Conservation (phyloP, 495 filamentous ascomycete genomes). For the Penicillium simplicissimum region DNA sequence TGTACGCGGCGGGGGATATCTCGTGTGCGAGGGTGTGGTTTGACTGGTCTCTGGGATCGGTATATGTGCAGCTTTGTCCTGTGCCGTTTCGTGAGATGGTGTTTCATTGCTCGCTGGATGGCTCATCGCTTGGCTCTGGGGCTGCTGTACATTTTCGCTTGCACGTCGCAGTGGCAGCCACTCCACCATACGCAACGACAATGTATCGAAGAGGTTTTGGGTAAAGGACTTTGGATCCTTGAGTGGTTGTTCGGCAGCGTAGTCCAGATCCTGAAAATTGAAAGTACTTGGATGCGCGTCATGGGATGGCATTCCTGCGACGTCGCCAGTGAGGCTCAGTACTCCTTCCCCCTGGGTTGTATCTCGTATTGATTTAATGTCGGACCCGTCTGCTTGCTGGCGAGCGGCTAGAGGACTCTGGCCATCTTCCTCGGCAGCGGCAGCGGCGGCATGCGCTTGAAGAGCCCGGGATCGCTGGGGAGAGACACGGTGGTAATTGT, state of each 20-base stretch:
- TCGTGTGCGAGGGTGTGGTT: conserved; percentile 1
- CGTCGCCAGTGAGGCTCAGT: not conserved
- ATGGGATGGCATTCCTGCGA: not conserved
- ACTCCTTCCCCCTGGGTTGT: not conserved
- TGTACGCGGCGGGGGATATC: conserved; percentile 29
- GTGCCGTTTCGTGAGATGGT: conserved; percentile 18
- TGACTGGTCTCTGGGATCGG: conserved; percentile 11
- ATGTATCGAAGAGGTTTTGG: conserved; percentile 77
- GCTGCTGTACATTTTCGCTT: conserved; percentile 21
- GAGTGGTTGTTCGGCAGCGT: conserved; percentile 47
- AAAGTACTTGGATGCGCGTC: conserved; percentile 11
- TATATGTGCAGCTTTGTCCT: conserved; percentile 12
- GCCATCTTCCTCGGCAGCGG: not conserved
- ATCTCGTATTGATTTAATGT: not conserved
- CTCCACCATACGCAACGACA: conserved; percentile 76
- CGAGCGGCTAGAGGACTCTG: not conserved
- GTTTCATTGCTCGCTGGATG: conserved; percentile 7
- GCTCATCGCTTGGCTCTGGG: conserved; percentile 4
- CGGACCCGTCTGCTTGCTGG: not conserved
- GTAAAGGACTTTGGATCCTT: conserved; percentile 85
- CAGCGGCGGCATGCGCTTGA: conserved; percentile 21
- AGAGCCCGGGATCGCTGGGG: conserved; percentile 31
- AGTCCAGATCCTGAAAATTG: conserved; percentile 25
- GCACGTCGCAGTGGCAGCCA: conserved; percentile 63
- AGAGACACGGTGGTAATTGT: conserved; percentile 33